These are phyloP conservation scores for Penicillium palitans DNA, from an alignment of 2,329 filamentous ascomycete genomes.

Conservation along the genomic window DNA sequence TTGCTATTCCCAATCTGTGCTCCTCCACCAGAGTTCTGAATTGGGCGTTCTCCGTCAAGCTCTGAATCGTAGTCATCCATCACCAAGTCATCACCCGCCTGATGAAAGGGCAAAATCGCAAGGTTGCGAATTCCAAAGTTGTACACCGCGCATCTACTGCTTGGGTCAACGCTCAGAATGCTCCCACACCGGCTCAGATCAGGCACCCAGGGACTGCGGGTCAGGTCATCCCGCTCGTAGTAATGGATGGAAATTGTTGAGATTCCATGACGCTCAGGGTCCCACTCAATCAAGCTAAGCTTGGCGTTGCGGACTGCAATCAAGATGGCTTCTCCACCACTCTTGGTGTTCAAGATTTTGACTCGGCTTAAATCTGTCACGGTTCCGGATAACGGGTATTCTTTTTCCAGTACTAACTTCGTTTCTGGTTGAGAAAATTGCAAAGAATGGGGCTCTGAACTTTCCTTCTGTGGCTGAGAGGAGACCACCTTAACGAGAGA, in stretches of 20 bases:
- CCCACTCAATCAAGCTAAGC: slow-evolving; percentile 91
- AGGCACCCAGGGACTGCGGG: slow-evolving; percentile 77
- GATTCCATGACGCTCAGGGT: slow-evolving; percentile 74
- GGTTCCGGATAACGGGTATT: slow-evolving; percentile 80
- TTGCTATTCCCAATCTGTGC: slow-evolving; percentile 31
- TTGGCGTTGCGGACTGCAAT: slow-evolving; percentile 88
- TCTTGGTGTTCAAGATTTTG: slow-evolving; percentile 69
- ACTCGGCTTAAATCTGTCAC: slow-evolving; percentile 80
- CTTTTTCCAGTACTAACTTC: slow-evolving; percentile 80
- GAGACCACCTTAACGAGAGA: slow-evolving; percentile 64
- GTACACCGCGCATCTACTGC: slow-evolving; percentile 88
- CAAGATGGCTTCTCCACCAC: slow-evolving; percentile 79
- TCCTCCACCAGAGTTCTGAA: slow-evolving; percentile 37
- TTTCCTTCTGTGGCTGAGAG: slow-evolving; percentile 45
- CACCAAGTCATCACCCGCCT: slow-evolving; percentile 80
- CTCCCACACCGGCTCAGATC: slow-evolving; percentile 74
- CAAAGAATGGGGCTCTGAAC: slow-evolving; percentile 52
- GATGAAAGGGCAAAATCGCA: slow-evolving; percentile 90
- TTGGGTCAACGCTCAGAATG: slow-evolving; percentile 83
- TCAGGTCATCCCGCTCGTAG: slow-evolving; percentile 91
- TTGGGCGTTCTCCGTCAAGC: slow-evolving; percentile 66
- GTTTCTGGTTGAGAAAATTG: slow-evolving; percentile 65
- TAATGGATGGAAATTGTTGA: slow-evolving; percentile 94
- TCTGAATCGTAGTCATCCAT: slow-evolving; percentile 91
- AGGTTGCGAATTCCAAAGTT: slow-evolving; percentile 88